Percentiles rank a stretch among this genome's conserved stretches.
Conservation (phyloP, 2,329 filamentous ascomycete genomes). For the Epichloe gansuensis region DNA sequence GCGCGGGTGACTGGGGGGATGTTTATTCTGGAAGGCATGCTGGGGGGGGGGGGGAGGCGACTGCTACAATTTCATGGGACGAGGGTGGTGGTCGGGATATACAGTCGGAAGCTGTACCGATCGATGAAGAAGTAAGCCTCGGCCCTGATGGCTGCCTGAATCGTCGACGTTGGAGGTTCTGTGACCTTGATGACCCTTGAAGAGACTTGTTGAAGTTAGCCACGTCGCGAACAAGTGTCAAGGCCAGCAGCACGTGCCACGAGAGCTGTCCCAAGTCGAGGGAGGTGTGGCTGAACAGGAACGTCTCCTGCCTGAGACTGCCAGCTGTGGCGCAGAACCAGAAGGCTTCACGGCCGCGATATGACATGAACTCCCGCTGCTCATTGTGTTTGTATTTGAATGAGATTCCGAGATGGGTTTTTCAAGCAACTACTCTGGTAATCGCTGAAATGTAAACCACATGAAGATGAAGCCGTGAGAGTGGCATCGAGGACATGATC, state of each 20-base stretch:
- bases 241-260: not conserved
- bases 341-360: too few species aligned
- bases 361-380: too few species aligned
- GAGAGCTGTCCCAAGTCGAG: not conserved
- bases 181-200: not conserved
- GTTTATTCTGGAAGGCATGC: conserved; percentile 74
- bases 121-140: not conserved
- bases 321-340: not conserved
- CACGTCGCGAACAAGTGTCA: not conserved
- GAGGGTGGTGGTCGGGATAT: not conserved
- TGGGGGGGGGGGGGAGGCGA: conserved; percentile 1
- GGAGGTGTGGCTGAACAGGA: not conserved
- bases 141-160: not conserved
- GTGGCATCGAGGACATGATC: too few species aligned
- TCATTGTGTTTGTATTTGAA: too few species aligned
- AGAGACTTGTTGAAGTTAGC: not conserved
- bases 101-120: not conserved
- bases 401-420: too few species aligned
- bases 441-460: too few species aligned
- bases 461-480: too few species aligned
- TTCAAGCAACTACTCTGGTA: too few species aligned
- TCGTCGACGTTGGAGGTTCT: not conserved
- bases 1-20: conserved; percentile 88
- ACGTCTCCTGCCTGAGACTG: conserved; percentile 4
- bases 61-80: conserved; percentile 2